These are phyloP conservation scores for Emydomyces testavorans DNA, from an alignment of 2,329 filamentous ascomycete genomes.

Conservation along the genomic window DNA sequence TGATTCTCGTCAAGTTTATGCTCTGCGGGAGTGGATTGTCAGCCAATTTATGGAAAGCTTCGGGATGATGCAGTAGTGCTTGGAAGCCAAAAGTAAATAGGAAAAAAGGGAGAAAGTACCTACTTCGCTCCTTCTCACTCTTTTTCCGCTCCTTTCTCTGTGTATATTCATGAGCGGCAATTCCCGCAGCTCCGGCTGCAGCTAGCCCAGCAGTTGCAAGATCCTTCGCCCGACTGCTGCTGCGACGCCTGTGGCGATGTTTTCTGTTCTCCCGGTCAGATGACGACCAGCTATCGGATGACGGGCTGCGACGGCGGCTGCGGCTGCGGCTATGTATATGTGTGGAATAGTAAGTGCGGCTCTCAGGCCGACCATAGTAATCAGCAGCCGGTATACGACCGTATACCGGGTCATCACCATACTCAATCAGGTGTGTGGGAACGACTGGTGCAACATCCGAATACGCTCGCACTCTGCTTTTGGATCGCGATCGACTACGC, in stretches of 20 bases:
- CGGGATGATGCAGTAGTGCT: background rate
- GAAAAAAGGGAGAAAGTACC: conserved; percentile 25
- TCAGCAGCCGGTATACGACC: conserved; percentile 41
- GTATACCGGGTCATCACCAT: conserved; percentile 51
- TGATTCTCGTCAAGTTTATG: conserved; percentile 28
- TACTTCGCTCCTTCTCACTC: conserved; percentile 40
- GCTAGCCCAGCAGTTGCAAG: conserved; percentile 46
- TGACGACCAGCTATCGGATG: conserved; percentile 21
- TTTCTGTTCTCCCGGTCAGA: conserved; percentile 28
- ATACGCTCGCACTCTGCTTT: conserved; percentile 31
- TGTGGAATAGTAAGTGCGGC: conserved; percentile 18
- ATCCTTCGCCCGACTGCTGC: conserved; percentile 33
- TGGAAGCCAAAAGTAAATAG: conserved; percentile 5
- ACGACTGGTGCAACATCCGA: conserved; percentile 33
- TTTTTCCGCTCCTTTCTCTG: conserved; percentile 47
- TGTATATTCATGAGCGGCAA: conserved; percentile 46
- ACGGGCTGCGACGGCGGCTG: conserved; percentile 40
- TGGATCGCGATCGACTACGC: conserved; percentile 40
- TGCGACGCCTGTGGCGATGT: conserved; percentile 24
- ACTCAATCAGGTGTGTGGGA: conserved; percentile 47
- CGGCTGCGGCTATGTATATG: conserved; percentile 29
- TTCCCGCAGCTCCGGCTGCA: conserved; percentile 45
- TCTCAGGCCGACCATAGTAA: conserved; percentile 36
- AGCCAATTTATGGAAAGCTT: conserved; percentile 1
- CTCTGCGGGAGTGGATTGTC: conserved; percentile 21